Percentiles rank a stretch among this genome's conserved stretches.
Evolutionary conservation across 2,329 filamentous ascomycete species (phyloP).

Genomic region (Aphanoascus verrucosus): DNA sequence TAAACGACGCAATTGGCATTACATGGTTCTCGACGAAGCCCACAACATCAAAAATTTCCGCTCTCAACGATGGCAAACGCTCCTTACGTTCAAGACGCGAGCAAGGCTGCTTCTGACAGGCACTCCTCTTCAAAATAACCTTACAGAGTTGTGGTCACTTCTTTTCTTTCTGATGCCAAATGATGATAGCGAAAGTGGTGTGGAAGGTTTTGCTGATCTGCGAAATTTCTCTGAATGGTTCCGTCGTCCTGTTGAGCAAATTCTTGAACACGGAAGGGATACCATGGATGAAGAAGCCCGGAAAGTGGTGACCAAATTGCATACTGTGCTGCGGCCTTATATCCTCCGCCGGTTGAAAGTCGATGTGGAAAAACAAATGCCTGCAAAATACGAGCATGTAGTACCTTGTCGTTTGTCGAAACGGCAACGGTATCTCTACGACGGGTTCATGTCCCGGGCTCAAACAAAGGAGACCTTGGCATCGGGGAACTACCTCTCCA

Average conservation of each 20-base stretch:
- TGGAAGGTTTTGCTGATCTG: conserved; percentile 86
- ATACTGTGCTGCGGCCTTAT: conserved; percentile 87
- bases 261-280: conserved; percentile 85
- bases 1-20: conserved; percentile 88
- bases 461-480: conserved; percentile 82
- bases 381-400: conserved; percentile 93
- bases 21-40: conserved; percentile 94
- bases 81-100: conserved; percentile 85
- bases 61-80: conserved; percentile 89
- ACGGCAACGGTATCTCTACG: conserved; percentile 87
- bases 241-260: conserved; percentile 87
- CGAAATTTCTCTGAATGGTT: conserved; percentile 95
- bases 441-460: conserved; percentile 83
- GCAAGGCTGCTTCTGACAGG: conserved; percentile 81
- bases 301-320: conserved; percentile 82
- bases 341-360: conserved; percentile 82
- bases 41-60: conserved; percentile 99
- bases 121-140: conserved; percentile 90
- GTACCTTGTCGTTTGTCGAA: conserved; percentile 93
- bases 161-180: conserved; percentile 94
- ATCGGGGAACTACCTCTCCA: conserved; percentile 91
- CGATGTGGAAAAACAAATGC: conserved; percentile 98
- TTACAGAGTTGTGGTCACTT: conserved; percentile 93
- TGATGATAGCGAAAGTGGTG: conserved; percentile 58
- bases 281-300: conserved; percentile 91